These are phyloP conservation scores for Phytophthora lateralis DNA, from an alignment of 352 stramenopile genomes.

Conservation along the genomic window DNA sequence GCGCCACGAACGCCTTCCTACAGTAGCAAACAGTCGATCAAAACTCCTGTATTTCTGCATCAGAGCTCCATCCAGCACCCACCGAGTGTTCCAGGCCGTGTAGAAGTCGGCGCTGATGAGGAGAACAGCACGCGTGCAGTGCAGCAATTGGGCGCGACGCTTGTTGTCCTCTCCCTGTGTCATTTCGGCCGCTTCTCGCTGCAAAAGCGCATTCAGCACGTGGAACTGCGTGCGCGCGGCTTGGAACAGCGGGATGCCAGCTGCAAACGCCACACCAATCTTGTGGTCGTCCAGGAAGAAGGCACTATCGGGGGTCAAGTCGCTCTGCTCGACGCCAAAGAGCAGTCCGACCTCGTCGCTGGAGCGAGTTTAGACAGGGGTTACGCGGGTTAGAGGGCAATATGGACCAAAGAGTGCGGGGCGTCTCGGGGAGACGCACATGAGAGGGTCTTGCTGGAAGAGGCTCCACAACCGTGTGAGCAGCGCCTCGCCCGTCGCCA, in stretches of 20 bases:
- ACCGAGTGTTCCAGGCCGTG: constrained; percentile 86
- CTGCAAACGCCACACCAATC: constrained; percentile 70
- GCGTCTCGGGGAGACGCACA: constrained; percentile 38
- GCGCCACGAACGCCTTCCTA: constrained; percentile 64
- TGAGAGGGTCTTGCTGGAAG: constrained; percentile 69
- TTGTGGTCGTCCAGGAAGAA: constrained; percentile 83
- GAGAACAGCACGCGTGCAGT: constrained; percentile 66
- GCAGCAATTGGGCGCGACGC: constrained; percentile 40
- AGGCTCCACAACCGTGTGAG: constrained; percentile 45
- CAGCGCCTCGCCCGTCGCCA: constrained; percentile 35
- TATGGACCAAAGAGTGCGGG: not conserved
- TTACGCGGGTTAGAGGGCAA: not conserved
- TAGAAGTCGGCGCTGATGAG: constrained; percentile 86
- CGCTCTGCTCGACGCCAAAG: constrained; percentile 50
- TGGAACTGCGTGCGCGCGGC: constrained; percentile 64
- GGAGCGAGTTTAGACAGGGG: not conserved
- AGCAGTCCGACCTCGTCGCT: constrained; percentile 84
- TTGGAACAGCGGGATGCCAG: constrained; percentile 54
- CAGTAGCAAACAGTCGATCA: constrained; percentile 2
- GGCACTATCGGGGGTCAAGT: constrained; percentile 54
- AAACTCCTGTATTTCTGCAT: not conserved
- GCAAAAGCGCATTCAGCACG: constrained; percentile 40
- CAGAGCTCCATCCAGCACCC: constrained; percentile 3
- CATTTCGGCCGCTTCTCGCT: constrained; percentile 14
- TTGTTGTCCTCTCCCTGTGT: constrained; percentile 3